Conservation (phyloP, 148 eudicot species). For the Vaccinium corymbosum region DNA sequence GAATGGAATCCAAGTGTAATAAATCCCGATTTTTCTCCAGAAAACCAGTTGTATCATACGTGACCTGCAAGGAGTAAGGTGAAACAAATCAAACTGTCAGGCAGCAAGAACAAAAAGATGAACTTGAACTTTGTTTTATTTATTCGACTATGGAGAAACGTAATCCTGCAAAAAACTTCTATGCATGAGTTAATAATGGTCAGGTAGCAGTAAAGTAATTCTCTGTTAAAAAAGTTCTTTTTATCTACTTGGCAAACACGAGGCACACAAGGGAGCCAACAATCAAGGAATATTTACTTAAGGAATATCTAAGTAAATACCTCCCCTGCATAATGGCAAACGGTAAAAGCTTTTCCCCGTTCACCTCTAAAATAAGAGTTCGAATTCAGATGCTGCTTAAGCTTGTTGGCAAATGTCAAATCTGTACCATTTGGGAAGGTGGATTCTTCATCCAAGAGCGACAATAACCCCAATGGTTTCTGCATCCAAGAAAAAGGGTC, state of each 20-base stretch:
- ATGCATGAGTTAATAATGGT: not conserved
- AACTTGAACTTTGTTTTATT: not conserved
- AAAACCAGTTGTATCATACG: conserved; percentile 87
- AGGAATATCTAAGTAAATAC: conserved; percentile 31
- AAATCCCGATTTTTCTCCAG: conserved; percentile 93
- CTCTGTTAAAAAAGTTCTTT: not conserved
- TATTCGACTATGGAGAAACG: conserved; percentile 1
- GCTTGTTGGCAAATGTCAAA: conserved; percentile 83
- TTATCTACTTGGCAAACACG: conserved; percentile 4
- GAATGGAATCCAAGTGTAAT: conserved; percentile 69
- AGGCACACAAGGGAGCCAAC: not conserved
- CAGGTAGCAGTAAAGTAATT: not conserved
- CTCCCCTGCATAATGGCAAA: conserved; percentile 97
- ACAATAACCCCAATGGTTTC: conserved; percentile 91
- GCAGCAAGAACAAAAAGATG: not conserved
- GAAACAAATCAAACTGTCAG: conserved; percentile 6
- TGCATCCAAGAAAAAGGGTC: conserved; percentile 27
- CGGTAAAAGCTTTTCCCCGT: conserved; percentile 72
- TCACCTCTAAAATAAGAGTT: conserved; percentile 82
- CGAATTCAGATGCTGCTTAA: conserved; percentile 74
- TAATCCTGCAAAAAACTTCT: not conserved
- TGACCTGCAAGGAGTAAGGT: conserved; percentile 48
- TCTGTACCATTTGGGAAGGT: conserved; percentile 96
- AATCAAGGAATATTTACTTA: not conserved
- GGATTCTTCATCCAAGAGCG: conserved; percentile 93